These are phyloP conservation scores for Russula compacta DNA, from an alignment of 768 basidiomycete genomes.

Conservation along the genomic window DNA sequence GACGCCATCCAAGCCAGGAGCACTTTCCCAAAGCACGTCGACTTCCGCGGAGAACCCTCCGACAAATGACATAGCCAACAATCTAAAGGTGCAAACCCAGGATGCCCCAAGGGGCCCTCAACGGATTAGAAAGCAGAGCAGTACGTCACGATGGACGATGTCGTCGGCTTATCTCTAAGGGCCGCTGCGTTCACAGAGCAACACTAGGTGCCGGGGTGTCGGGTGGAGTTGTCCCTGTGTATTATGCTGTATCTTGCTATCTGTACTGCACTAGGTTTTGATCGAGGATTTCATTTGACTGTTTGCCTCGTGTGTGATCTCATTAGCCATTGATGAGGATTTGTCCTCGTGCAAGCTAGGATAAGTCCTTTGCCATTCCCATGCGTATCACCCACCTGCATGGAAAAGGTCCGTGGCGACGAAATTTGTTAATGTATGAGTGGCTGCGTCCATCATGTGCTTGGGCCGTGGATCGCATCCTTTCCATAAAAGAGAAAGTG, in stretches of 20 bases:
- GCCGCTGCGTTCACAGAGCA: background rate
- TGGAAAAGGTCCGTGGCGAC: background rate
- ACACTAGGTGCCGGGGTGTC: background rate
- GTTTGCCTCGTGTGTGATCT: background rate
- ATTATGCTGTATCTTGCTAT: background rate
- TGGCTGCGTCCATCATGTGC: background rate
- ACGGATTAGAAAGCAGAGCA: background rate
- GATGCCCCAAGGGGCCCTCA: background rate
- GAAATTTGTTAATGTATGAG: background rate
- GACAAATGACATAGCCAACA: background rate
- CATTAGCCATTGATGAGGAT: background rate
- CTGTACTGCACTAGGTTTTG: background rate
- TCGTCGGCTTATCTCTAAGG: background rate
- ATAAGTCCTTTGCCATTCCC: background rate
- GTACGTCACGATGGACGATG: background rate
- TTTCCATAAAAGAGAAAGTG: background rate
- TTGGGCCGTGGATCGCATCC: background rate
- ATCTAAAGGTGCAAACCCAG: background rate
- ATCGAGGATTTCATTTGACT: background rate
- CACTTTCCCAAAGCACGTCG: slow-evolving; percentile 1
- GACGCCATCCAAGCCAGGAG: slow-evolving; percentile 1
- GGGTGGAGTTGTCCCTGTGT: background rate
- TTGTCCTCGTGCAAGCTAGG: background rate
- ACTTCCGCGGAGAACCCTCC: background rate
- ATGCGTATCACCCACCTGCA: background rate